Percentiles rank a stretch among this genome's conserved stretches.
Conservation (phyloP, 23 red algal genomes). For the Gracilaria caudata region DNA sequence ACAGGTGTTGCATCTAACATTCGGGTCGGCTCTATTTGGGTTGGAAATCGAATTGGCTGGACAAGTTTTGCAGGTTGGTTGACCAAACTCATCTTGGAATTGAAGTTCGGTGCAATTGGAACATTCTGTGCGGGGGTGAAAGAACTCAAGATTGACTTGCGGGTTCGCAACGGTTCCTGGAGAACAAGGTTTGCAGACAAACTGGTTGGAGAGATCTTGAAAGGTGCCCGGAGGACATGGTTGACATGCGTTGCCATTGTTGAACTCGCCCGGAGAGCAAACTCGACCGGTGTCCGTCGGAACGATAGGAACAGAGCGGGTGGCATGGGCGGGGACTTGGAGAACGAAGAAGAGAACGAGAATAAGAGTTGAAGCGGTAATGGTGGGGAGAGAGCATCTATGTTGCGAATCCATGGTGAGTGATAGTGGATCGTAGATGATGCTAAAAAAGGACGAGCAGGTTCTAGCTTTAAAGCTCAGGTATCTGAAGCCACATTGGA, state of each 20-base stretch:
- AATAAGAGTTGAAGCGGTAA: no score
- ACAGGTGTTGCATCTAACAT: not conserved
- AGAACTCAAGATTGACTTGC: not conserved
- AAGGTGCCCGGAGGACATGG: not conserved
- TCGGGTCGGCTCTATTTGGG: not conserved
- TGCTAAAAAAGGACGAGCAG: no score
- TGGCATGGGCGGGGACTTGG: not conserved
- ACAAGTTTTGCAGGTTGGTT: not conserved
- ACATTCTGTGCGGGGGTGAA: not conserved
- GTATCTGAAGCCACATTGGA: no score
- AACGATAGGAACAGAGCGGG: not conserved
- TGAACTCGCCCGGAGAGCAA: not conserved
- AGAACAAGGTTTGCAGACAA: not conserved
- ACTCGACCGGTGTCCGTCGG: not conserved
- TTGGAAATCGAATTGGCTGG: not conserved
- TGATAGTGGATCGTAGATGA: no score
- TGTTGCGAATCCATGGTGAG: no score
- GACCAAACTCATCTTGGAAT: not conserved
- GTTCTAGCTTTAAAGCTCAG: no score
- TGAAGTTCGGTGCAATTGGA: not conserved
- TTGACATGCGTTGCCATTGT: conserved; percentile 1
- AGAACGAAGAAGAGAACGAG: no score
- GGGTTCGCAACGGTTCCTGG: not conserved
- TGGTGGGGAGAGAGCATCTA: no score
- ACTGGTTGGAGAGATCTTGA: conserved; percentile 3